phyloP scores from a whole-genome alignment of 1,139 yeast species.

The Dujonia santamariae region DNA sequence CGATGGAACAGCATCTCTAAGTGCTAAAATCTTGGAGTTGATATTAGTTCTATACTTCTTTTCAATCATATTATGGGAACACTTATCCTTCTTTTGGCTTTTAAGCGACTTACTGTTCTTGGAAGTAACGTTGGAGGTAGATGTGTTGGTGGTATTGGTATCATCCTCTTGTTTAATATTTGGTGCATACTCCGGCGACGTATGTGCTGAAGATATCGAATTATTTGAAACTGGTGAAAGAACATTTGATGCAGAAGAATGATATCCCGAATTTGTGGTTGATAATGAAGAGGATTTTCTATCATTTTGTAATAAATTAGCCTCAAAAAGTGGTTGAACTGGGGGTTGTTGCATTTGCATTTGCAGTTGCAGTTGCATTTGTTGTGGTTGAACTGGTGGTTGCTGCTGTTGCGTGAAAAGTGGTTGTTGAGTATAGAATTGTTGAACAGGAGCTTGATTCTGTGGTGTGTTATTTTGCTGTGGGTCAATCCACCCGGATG shows the following conservation, averaged over 20 bases:
- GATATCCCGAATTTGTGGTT: constrained; percentile 15
- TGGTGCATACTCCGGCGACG: constrained; percentile 32
- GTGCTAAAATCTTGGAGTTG: constrained; percentile 66
- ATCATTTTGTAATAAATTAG: not conserved
- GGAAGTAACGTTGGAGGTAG: not conserved
- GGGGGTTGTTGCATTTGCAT: constrained; percentile 1
- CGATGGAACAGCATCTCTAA: constrained; percentile 75
- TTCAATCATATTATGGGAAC: constrained; percentile 79
- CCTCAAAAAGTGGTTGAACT: not conserved
- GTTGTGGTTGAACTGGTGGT: not conserved
- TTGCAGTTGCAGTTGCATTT: not conserved
- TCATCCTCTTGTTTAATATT: constrained; percentile 5
- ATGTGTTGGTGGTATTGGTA: not conserved
- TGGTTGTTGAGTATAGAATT: not conserved
- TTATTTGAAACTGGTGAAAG: constrained; percentile 26
- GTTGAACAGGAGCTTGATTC: not conserved
- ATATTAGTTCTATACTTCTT: constrained; percentile 76
- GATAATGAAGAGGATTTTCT: constrained; percentile 12
- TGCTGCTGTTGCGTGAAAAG: constrained; percentile 1
- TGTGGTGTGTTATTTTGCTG: not conserved
- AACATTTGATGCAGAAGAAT: constrained; percentile 18
- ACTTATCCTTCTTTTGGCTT: constrained; percentile 47
- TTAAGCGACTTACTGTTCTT: constrained; percentile 24
- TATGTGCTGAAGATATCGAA: constrained; percentile 27
- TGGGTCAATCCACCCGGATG: constrained; percentile 2